These are phyloP conservation scores for Lactifluus volemus DNA, from an alignment of 768 basidiomycete species.

Conservation along the genomic window DNA sequence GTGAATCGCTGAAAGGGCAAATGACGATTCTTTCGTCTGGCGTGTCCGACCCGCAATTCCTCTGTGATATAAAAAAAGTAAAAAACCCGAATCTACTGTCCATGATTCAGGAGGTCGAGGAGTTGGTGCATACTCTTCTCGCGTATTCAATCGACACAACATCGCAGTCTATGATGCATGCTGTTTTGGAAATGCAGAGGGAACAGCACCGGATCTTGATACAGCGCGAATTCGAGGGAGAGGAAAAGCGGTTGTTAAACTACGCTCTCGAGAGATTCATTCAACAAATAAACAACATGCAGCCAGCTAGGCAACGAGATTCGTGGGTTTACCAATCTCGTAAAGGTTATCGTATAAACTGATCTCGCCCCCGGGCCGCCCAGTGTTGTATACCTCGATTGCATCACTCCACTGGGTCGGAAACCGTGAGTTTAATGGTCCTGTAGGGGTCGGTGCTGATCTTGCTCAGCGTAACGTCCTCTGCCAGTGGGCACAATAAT, in stretches of 20 bases:
- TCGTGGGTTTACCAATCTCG: not conserved
- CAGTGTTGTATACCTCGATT: not conserved
- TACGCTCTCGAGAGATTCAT: not conserved
- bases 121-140: not conserved
- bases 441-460: not conserved
- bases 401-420: not conserved
- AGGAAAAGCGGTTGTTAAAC: not conserved
- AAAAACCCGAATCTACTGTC: not conserved
- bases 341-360: not conserved
- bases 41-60: slow-evolving; percentile 7
- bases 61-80: not conserved
- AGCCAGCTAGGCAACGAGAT: not conserved
- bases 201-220: not conserved
- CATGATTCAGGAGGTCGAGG: not conserved
- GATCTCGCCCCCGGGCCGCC: not conserved
- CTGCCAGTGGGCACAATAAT: too few relatives aligned
- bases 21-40: not conserved
- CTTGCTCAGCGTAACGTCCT: not conserved
- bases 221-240: not conserved
- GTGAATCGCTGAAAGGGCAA: not conserved
- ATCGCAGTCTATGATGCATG: not conserved
- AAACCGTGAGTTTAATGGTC: not conserved
- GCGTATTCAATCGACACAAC: not conserved
- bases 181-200: slow-evolving; percentile 7
- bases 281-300: not conserved